phyloP scores from a whole-genome alignment of 371 early-diverging fungal genomes.

The Basidiobolus meristosporus region DNA sequence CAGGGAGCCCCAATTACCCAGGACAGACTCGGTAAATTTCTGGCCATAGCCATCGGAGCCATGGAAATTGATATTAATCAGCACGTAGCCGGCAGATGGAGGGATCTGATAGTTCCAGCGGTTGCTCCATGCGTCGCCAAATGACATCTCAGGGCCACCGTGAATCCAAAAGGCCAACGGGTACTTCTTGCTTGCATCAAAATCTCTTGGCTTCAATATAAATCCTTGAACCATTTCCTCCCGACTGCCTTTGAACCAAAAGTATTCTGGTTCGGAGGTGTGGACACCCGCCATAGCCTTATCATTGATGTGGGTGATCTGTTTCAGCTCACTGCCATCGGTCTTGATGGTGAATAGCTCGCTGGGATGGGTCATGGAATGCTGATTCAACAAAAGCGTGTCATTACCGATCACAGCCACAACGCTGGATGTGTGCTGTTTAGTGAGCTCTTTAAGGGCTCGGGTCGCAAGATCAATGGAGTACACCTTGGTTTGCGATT shows the following conservation, averaged over 20 bases:
- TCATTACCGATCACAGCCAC: slow-evolving; percentile 14
- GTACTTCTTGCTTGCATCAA: slow-evolving; percentile 29
- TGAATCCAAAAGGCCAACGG: slow-evolving; percentile 70
- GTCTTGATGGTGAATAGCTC: slow-evolving; percentile 16
- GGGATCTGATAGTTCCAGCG: slow-evolving; percentile 55
- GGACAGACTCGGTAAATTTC: slow-evolving; percentile 48
- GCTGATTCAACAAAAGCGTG: slow-evolving; percentile 15
- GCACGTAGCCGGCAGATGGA: slow-evolving; percentile 50
- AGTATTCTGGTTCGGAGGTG: slow-evolving; percentile 25
- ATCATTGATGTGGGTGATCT: slow-evolving; percentile 10
- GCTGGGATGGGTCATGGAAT: slow-evolving; percentile 24
- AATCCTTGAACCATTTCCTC: slow-evolving; percentile 45
- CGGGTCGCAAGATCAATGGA: slow-evolving; percentile 22
- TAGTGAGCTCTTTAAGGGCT: slow-evolving; percentile 18
- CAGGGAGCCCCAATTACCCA: slow-evolving; percentile 53
- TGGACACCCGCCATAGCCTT: slow-evolving; percentile 11
- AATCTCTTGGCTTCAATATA: slow-evolving; percentile 44
- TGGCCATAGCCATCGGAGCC: slow-evolving; percentile 74
- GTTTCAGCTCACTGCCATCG: slow-evolving; percentile 17
- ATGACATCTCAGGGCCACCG: slow-evolving; percentile 68
- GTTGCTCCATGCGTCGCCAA: slow-evolving; percentile 39
- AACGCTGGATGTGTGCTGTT: slow-evolving; percentile 22
- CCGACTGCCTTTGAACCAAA: slow-evolving; percentile 43
- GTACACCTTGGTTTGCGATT: slow-evolving; percentile 32
- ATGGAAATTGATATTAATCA: slow-evolving; percentile 51